Conservation (phyloP, 2,329 filamentous ascomycete species). For the Xenoacremonium recifei region DNA sequence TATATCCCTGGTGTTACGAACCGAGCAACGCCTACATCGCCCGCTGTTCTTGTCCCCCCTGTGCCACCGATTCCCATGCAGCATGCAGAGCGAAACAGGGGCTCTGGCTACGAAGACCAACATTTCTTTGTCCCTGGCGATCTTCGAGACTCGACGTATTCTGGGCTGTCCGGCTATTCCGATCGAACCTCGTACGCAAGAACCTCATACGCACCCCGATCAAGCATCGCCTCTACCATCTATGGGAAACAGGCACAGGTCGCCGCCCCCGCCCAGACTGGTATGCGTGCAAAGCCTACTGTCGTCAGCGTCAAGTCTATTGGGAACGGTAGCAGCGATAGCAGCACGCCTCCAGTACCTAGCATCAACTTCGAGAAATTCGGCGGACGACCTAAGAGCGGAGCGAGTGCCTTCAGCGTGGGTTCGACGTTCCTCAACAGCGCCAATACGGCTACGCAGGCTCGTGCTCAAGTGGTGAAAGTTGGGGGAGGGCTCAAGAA, state of each 20-base stretch:
- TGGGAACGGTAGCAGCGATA: constrained; percentile 50
- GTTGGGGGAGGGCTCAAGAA: constrained; percentile 53
- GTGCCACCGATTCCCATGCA: constrained; percentile 85
- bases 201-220: constrained; percentile 59
- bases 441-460: constrained; percentile 57
- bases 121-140: constrained; percentile 94
- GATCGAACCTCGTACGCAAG: constrained; percentile 62
- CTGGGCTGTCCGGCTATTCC: constrained; percentile 64
- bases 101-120: constrained; percentile 66
- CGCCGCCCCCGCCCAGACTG: constrained; percentile 78
- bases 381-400: constrained; percentile 50
- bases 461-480: constrained; percentile 59
- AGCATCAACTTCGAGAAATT: constrained; percentile 66
- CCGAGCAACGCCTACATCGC: constrained; percentile 80
- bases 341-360: constrained; percentile 68
- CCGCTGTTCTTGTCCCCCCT: constrained; percentile 79
- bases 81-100: constrained; percentile 46
- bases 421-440: constrained; percentile 68
- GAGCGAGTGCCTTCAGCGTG: constrained; percentile 61
- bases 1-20: constrained; percentile 98
- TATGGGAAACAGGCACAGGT: constrained; percentile 90
- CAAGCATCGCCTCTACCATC: constrained; percentile 86
- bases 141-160: constrained; percentile 88
- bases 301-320: constrained; percentile 88
- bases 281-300: constrained; percentile 83